Base-by-base conservation (phyloP, 495 filamentous ascomycete species). In the Aspergillus steynii region DNA sequence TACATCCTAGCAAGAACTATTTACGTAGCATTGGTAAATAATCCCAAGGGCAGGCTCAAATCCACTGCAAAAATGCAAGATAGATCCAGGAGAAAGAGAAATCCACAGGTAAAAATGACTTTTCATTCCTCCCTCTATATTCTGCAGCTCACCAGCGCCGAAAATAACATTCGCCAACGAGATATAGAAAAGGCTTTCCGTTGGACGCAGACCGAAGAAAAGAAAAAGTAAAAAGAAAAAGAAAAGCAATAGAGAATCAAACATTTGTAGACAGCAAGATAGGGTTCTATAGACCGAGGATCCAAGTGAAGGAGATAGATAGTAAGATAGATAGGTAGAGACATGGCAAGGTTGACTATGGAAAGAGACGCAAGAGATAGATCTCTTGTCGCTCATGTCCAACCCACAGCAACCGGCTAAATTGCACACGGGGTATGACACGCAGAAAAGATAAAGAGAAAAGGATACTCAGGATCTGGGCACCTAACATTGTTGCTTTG, bases 341-440 rank as follows among this genome's bases (percentile, higher is more conserved):
- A 37, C 53, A 59, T 59, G 45, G 63, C 53, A 61, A 56, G 31
- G 59, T 65, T 66, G 57, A 64, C 66, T 69, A 71, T 73, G 64
- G 58, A 68, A 65, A 60, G 56, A 52, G 51, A 59, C 51, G 59
- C 56, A 64, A 60, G 58, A 65, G 60, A 63, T 37, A 61, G 56
- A 49, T 51, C 56, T 62, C 59, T 59, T 66, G 53, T 57, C 52
- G 32, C 64, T 48, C 37, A 65, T 68, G 58, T 65, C 68, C 64
- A 68, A 67, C 71, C 72, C 69, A 69, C 66, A 63, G 68, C 67
- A 68, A 68, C 62, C 55, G 62, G 66, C 60, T 51, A 67, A 63
- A 66, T 71, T 70, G 69, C 70, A 74, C 64, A 66, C 59, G 64
- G 71, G 69, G 67, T 74, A 75, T 72, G 70, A 63, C 62, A 68